A percentile compares a stretch with the other conserved stretches of the same genome.
These are phyloP conservation scores for Coemansia sp. DNA, from an alignment of 192 early-diverging fungal genomes.

Conservation along the genomic window DNA sequence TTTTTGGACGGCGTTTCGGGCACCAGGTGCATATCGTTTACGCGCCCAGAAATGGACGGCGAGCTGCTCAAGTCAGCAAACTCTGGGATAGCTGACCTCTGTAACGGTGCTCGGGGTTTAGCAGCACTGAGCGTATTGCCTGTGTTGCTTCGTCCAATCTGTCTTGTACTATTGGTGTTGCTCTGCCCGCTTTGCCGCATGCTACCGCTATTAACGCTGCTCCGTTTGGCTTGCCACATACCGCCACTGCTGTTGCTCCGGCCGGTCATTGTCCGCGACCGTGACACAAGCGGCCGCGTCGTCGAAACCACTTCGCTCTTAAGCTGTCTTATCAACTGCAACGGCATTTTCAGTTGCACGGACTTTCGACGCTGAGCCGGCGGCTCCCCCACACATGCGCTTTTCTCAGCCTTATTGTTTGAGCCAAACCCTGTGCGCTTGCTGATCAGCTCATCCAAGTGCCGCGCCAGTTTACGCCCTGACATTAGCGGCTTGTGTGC, in stretches of 20 bases:
- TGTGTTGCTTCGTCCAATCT: neutral
- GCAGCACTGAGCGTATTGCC: neutral
- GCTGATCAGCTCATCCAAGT: constrained; percentile 48
- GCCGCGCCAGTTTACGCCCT: constrained; percentile 41
- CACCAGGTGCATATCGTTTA: neutral
- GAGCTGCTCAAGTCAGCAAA: constrained; percentile 16
- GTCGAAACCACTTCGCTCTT: constrained; percentile 50
- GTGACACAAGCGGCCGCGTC: constrained; percentile 8
- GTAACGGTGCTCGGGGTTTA: neutral
- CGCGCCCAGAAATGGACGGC: constrained; percentile 11
- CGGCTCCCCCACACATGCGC: neutral
- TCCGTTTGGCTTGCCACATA: neutral
- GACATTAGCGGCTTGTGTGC: constrained; percentile 7
- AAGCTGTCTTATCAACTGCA: constrained; percentile 42
- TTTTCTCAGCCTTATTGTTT: neutral
- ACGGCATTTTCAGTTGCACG: constrained; percentile 32
- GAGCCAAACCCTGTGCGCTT: neutral
- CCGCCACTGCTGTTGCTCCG: constrained; percentile 9
- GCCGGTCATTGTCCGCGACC: constrained; percentile 13
- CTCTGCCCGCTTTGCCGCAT: constrained; percentile 7
- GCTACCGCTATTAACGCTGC: neutral
- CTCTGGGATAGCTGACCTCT: constrained; percentile 12
- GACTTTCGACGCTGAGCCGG: constrained; percentile 12
- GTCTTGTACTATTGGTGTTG: constrained; percentile 3
- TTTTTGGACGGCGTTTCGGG: constrained; percentile 25